Conservation (phyloP, 257 asterid species). For the Prunella vulgaris region DNA sequence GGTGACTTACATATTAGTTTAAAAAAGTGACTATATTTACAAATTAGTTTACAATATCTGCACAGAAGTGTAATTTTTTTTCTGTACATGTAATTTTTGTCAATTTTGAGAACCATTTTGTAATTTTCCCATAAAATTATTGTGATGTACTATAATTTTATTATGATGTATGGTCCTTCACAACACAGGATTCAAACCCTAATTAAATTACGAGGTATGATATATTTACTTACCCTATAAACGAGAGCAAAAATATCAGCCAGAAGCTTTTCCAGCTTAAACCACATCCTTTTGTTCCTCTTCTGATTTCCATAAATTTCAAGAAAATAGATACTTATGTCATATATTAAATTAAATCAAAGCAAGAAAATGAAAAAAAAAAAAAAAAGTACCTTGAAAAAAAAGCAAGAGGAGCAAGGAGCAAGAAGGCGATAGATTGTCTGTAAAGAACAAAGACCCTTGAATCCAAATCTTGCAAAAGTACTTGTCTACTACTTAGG, state of each 20-base stretch:
- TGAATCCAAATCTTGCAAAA: constrained; percentile 50
- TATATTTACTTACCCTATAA: constrained; percentile 23
- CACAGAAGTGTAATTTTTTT: no score
- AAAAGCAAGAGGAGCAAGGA: constrained; percentile 32
- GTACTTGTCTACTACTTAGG: constrained; percentile 35
- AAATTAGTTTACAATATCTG: no score
- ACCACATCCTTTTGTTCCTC: constrained; percentile 11
- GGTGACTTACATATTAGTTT: no score
- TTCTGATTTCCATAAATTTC: constrained; percentile 3
- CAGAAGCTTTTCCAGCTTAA: constrained; percentile 33
- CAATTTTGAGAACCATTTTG: no score
- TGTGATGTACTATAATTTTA: no score
- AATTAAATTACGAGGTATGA: no score
- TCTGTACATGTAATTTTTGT: no score
- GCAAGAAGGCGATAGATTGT: constrained; percentile 48
- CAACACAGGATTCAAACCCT: no score
- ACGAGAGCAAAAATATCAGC: constrained; percentile 26
- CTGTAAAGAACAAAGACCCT: constrained; percentile 63
- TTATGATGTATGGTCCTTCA: no score
- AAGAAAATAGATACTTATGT: neutral
- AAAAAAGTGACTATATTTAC: no score
- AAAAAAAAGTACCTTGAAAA: constrained; percentile 16
- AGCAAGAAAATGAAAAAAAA: neutral
- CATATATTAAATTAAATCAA: neutral
- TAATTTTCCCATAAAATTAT: no score